phyloP scores from a whole-genome alignment of 805 yeast species.

The Wickerhamiella kurtzmanii region DNA sequence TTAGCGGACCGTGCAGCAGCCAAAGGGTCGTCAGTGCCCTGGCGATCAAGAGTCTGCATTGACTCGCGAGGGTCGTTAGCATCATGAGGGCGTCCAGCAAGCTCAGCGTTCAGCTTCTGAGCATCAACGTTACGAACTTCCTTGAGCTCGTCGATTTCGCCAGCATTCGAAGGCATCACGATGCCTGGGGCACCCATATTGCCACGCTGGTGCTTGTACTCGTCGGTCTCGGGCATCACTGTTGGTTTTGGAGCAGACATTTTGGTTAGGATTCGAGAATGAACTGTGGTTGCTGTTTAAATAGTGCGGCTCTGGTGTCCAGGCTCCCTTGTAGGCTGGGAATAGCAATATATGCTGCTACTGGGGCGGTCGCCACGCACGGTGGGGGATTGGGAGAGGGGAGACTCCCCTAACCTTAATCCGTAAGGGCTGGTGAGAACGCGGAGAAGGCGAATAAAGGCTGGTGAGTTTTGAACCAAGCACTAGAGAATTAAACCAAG shows the following conservation, averaged over 20 bases:
- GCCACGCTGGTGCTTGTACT: constrained; percentile 8
- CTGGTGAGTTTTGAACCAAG: too few species aligned
- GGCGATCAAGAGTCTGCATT: not conserved
- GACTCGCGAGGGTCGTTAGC: not conserved
- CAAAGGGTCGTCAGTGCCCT: not conserved
- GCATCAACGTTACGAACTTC: constrained; percentile 45
- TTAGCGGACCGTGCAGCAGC: not conserved
- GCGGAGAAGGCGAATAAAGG: too few species aligned
- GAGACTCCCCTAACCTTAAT: too few species aligned
- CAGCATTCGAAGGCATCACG: constrained; percentile 47
- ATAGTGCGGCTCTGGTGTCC: too few species aligned
- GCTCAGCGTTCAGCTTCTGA: constrained; percentile 36
- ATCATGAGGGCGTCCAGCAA: not conserved
- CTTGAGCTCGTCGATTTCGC: constrained; percentile 51
- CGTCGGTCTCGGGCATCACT: constrained; percentile 23
- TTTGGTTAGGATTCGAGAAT: too few species aligned
- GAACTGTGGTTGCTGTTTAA: not conserved
- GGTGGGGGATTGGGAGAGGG: too few species aligned
- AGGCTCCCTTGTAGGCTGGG: too few species aligned
- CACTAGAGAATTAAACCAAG: too few species aligned
- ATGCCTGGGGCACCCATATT: constrained; percentile 59
- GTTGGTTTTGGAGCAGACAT: constrained; percentile 20
- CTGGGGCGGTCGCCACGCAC: too few species aligned
- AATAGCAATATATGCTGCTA: too few species aligned
- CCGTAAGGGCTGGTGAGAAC: too few species aligned